Evolutionary conservation across 1,139 yeast genomes (phyloP).

Genomic region (Magnusiomyces paraingens): DNA sequence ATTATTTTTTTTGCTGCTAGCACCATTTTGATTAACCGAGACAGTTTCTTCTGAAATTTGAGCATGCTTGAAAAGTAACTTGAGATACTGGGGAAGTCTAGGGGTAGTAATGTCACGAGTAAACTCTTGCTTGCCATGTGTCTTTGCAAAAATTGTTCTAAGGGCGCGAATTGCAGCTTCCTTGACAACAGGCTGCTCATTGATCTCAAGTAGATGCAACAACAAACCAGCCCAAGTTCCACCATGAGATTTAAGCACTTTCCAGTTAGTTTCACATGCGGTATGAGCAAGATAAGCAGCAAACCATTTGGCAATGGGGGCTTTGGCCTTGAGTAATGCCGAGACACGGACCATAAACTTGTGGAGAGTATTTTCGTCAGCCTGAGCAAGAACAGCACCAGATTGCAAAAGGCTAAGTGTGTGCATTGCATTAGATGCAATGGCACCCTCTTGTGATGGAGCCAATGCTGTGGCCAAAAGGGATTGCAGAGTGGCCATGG

Average conservation of each 20-base stretch:
- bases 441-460: conserved; percentile 19
- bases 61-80: conserved; percentile 42
- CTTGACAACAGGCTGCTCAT: conserved; percentile 39
- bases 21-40: not conserved
- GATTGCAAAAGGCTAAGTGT: conserved; percentile 18
- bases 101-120: conserved; percentile 84
- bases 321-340: conserved; percentile 33
- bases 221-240: conserved; percentile 48
- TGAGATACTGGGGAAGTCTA: conserved; percentile 56
- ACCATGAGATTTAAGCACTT: conserved; percentile 44
- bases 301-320: conserved; percentile 28
- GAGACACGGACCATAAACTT: conserved; percentile 33
- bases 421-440: conserved; percentile 18
- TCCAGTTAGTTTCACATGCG: conserved; percentile 28
- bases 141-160: conserved; percentile 44
- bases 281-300: conserved; percentile 32
- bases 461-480: conserved; percentile 21
- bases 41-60: conserved; percentile 20
- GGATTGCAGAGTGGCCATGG: conserved; percentile 17
- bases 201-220: conserved; percentile 50
- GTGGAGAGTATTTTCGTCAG: conserved; percentile 29
- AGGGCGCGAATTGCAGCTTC: conserved; percentile 47
- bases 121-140: conserved; percentile 75
- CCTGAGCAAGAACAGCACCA: conserved; percentile 18
- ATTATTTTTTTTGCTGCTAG: not conserved